phyloP scores from a whole-genome alignment of 1,284 basidiomycete species.

The Ustilago bromivora region DNA sequence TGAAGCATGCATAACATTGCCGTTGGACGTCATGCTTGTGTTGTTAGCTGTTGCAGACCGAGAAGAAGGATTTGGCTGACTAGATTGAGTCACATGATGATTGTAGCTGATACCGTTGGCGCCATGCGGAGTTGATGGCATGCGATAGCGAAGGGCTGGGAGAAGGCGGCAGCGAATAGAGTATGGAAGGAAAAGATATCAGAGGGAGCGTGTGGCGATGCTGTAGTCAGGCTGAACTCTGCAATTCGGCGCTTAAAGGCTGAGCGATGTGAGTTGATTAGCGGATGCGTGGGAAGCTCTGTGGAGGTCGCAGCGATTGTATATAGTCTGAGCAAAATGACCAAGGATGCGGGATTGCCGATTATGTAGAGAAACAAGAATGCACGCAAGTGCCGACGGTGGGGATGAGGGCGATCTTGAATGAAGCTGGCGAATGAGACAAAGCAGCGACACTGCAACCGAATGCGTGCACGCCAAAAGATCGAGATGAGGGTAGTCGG shows the following conservation, averaged over 20 bases:
- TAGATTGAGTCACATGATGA: slow-evolving; percentile 39
- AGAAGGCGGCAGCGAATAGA: background rate
- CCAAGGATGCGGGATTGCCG: background rate
- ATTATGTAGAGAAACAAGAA: background rate
- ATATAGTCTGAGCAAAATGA: background rate
- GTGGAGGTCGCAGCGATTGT: background rate
- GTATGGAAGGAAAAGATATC: background rate
- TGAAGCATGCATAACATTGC: slow-evolving; percentile 18
- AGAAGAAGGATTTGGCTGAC: slow-evolving; percentile 7
- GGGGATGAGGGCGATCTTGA: background rate
- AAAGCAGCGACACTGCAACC: slow-evolving; percentile 30
- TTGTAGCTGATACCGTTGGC: slow-evolving; percentile 12
- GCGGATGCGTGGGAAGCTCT: background rate
- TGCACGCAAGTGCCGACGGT: background rate
- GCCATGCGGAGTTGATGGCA: slow-evolving; percentile 44
- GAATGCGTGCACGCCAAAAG: slow-evolving; percentile 26
- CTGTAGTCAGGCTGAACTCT: background rate
- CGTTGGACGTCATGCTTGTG: slow-evolving; percentile 29
- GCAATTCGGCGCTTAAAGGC: background rate
- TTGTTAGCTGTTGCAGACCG: slow-evolving; percentile 5
- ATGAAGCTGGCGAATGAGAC: slow-evolving; percentile 2
- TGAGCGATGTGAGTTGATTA: background rate
- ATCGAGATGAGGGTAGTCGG: background rate
- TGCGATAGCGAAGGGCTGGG: slow-evolving; percentile 14
- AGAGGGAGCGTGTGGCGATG: background rate